These are phyloP conservation scores for Coemansia umbellata DNA, from an alignment of 192 early-diverging fungal species.

Conservation along the genomic window DNA sequence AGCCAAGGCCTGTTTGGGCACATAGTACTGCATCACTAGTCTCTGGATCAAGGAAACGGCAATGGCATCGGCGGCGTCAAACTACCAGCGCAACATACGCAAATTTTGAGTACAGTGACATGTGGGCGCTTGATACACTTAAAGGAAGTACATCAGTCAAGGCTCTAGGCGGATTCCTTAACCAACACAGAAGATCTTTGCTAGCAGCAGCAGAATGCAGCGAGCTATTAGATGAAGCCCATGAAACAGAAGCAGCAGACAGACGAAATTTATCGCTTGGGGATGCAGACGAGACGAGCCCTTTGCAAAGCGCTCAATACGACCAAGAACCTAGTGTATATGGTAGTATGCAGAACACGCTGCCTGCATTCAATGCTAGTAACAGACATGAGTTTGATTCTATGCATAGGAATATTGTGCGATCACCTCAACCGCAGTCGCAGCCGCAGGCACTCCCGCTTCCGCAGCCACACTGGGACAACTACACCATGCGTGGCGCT, in stretches of 20 bases:
- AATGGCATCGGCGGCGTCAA: conserved; percentile 7
- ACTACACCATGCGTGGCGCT: background rate
- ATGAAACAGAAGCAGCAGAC: background rate
- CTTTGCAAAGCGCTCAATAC: background rate
- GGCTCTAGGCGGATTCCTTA: conserved; percentile 33
- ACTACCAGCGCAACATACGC: conserved; percentile 8
- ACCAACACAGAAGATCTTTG: conserved; percentile 45
- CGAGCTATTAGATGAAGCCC: conserved; percentile 26
- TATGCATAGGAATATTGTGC: background rate
- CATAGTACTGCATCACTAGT: background rate
- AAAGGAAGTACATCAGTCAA: conserved; percentile 12
- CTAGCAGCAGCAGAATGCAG: conserved; percentile 44
- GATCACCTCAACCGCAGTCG: background rate
- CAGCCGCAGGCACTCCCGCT: background rate
- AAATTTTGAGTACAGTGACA: conserved; percentile 1
- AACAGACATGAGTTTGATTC: background rate
- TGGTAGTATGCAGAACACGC: background rate
- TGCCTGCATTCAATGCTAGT: background rate
- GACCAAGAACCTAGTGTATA: background rate
- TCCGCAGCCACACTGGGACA: background rate
- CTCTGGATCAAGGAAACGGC: background rate
- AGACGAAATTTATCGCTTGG: background rate
- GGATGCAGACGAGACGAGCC: background rate
- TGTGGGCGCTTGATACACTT: conserved; percentile 12
- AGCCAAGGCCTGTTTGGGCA: background rate